phyloP scores from a whole-genome alignment of 2,329 filamentous ascomycete species.

The Ophiosphaerella herpotricha region DNA sequence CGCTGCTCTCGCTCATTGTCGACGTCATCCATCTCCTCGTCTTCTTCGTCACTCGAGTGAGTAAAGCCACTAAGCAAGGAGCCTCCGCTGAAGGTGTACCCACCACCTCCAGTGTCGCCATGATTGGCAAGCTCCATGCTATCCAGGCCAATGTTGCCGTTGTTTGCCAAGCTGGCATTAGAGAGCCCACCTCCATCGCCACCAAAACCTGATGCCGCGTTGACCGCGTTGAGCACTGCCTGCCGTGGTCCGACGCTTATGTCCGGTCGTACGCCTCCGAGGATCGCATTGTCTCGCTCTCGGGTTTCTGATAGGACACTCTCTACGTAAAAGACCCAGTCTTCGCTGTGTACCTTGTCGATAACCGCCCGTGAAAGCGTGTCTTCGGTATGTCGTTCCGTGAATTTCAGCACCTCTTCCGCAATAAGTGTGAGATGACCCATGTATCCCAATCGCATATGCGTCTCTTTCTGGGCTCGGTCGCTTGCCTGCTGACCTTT shows the following conservation, averaged over 20 bases:
- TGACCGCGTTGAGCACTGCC: constrained; percentile 65
- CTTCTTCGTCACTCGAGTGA: constrained; percentile 93
- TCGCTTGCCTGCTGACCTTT: constrained; percentile 87
- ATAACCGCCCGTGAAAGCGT: constrained; percentile 81
- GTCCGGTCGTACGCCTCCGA: constrained; percentile 91
- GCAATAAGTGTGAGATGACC: constrained; percentile 95
- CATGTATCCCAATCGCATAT: constrained; percentile 97
- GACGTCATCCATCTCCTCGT: constrained; percentile 88
- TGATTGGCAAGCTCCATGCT: constrained; percentile 68
- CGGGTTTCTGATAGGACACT: constrained; percentile 89
- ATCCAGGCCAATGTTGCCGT: constrained; percentile 57
- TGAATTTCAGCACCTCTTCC: constrained; percentile 98
- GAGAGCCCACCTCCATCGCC: constrained; percentile 58
- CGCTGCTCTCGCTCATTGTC: constrained; percentile 66
- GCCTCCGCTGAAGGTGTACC: constrained; percentile 74
- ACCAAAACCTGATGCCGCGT: constrained; percentile 61
- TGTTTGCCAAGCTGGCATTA: constrained; percentile 78
- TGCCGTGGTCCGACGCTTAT: constrained; percentile 80
- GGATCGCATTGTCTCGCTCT: constrained; percentile 96
- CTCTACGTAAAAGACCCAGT: constrained; percentile 95
- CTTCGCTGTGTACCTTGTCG: constrained; percentile 83
- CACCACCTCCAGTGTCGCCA: constrained; percentile 71
- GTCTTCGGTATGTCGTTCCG: constrained; percentile 88
- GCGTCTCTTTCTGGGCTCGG: constrained; percentile 78
- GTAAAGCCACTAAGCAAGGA: constrained; percentile 88